These are phyloP conservation scores for Colletotrichum magnum DNA, from an alignment of 2,329 filamentous ascomycete genomes.

Conservation along the genomic window DNA sequence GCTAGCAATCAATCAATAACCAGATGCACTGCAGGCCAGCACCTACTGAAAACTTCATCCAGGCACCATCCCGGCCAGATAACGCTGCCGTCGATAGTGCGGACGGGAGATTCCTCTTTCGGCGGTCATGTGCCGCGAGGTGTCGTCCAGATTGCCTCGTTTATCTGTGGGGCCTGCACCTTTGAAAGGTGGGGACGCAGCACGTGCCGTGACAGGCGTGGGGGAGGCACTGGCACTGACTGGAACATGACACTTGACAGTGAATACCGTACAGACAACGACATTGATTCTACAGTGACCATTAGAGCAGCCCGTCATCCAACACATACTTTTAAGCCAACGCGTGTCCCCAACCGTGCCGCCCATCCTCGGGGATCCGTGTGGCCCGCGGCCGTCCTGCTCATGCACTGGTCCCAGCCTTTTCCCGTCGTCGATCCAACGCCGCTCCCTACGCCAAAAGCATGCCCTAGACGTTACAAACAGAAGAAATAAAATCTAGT, in stretches of 20 bases:
- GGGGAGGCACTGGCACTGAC: neutral
- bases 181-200: conserved; percentile 19
- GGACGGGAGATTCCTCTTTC: conserved; percentile 13
- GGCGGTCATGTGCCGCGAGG: conserved; percentile 26
- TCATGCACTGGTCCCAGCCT: conserved; percentile 34
- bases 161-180: conserved; percentile 29
- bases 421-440: conserved; percentile 31
- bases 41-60: too few species aligned
- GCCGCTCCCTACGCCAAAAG: conserved; percentile 18
- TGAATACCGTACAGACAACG: neutral
- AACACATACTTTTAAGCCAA: conserved; percentile 30
- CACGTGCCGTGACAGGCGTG: neutral
- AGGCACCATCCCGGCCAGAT: too few species aligned
- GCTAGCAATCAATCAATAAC: too few species aligned
- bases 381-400: conserved; percentile 18
- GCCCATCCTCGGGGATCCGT: conserved; percentile 23
- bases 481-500: conserved; percentile 20
- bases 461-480: conserved; percentile 31
- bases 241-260: neutral
- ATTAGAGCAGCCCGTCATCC: conserved; percentile 22
- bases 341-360: conserved; percentile 20
- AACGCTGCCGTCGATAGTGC: conserved; percentile 8
- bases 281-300: conserved; percentile 36
- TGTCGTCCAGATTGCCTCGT: conserved; percentile 21
- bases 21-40: too few species aligned